Conservation (phyloP, 2,329 filamentous ascomycete species). For the Colletotrichum sp. region DNA sequence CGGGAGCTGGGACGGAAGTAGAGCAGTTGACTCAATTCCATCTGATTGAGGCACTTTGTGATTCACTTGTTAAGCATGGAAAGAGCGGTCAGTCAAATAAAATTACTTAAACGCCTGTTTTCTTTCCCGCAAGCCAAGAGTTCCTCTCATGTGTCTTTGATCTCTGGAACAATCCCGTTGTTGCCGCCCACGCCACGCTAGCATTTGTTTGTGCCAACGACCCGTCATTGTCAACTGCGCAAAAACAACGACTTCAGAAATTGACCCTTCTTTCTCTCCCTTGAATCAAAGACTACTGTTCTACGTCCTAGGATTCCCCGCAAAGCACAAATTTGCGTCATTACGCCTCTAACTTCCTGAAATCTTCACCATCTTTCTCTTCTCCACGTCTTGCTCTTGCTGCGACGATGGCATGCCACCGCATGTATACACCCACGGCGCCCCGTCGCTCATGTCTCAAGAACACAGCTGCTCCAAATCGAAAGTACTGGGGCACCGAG, state of each 20-base stretch:
- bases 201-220: background rate
- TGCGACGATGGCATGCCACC: background rate
- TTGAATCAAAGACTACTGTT: background rate
- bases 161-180: background rate
- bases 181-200: accelerated
- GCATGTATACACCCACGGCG: background rate
- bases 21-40: background rate
- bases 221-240: background rate
- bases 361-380: background rate
- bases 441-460: background rate
- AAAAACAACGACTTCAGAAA: background rate
- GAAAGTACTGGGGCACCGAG: background rate
- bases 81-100: background rate
- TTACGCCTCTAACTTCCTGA: background rate
- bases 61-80: background rate
- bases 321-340: background rate
- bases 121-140: accelerated
- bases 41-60: background rate
- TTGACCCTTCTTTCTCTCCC: background rate
- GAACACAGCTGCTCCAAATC: background rate
- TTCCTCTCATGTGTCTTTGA: background rate
- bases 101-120: background rate
- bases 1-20: background rate
- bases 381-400: background rate
- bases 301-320: background rate